Conservation (phyloP, 179 eudicot species). For the Amaranthus tricolor region DNA sequence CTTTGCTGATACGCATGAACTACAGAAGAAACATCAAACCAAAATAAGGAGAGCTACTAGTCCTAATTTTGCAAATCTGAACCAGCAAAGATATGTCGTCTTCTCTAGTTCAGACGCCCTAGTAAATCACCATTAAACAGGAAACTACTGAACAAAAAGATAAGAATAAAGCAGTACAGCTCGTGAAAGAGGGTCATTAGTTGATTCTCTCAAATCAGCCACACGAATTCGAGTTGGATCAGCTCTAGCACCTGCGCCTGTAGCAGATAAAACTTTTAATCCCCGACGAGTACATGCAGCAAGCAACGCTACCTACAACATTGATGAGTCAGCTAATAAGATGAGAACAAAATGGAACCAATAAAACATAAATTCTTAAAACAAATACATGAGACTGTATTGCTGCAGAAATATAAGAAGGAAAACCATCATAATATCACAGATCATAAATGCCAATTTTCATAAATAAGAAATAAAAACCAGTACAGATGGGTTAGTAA, state of each 20-base stretch:
- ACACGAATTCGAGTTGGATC: slow-evolving; percentile 98
- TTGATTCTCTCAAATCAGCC: slow-evolving; percentile 93
- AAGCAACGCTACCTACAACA: slow-evolving; percentile 81
- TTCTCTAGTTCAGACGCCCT: slow-evolving; percentile 7
- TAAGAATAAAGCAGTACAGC: slow-evolving; percentile 44
- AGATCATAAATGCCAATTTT: not conserved
- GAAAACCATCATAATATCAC: not conserved
- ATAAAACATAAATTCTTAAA: not conserved
- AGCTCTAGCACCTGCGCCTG: slow-evolving; percentile 99
- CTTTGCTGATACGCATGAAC: not conserved
- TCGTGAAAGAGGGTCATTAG: slow-evolving; percentile 94
- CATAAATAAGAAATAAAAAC: not conserved
- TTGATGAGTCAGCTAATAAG: slow-evolving; percentile 9
- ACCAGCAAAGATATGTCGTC: slow-evolving; percentile 5
- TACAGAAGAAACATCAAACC: not conserved
- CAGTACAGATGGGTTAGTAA: too few species aligned
- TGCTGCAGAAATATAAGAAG: not conserved
- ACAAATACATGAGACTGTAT: not conserved
- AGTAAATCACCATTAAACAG: not conserved
- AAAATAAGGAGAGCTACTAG: not conserved
- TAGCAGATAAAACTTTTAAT: slow-evolving; percentile 88
- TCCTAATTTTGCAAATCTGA: not conserved
- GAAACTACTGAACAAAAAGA: not conserved
- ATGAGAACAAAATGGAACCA: not conserved
- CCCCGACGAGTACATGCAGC: slow-evolving; percentile 97